These are phyloP conservation scores for Alternaria novae-zelandiae DNA, from an alignment of 2,329 filamentous ascomycete genomes.

Conservation along the genomic window DNA sequence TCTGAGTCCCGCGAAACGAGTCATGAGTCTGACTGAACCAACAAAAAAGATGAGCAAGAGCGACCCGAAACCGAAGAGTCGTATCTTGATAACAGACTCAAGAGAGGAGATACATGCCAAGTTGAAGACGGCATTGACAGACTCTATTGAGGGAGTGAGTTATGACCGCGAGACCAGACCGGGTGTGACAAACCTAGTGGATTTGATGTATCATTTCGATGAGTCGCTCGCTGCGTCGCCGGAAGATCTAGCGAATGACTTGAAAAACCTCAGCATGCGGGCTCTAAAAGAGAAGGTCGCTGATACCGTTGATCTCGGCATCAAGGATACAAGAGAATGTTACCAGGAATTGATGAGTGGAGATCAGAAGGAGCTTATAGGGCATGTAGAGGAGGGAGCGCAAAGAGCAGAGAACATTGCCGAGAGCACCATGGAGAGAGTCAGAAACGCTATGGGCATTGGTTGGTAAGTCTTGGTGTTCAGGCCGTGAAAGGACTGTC, in stretches of 20 bases:
- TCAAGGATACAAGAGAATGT: conserved; percentile 62
- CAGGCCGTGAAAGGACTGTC: too few species aligned
- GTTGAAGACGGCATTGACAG: conserved; percentile 76
- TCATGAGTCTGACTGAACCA: conserved; percentile 88
- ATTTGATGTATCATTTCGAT: conserved; percentile 77
- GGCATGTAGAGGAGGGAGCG: conserved; percentile 65
- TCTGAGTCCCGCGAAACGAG: conserved; percentile 70
- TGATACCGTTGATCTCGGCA: conserved; percentile 60
- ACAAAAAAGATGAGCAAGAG: conserved; percentile 95
- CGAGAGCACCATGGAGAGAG: conserved; percentile 53
- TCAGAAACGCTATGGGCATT: conserved; percentile 28
- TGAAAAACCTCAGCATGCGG: conserved; percentile 57
- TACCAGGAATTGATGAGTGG: conserved; percentile 62
- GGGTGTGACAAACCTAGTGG: conserved; percentile 85
- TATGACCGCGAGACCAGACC: conserved; percentile 76
- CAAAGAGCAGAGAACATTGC: conserved; percentile 68
- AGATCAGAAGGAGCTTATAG: conserved; percentile 61
- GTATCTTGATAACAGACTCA: conserved; percentile 82
- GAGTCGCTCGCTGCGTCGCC: conserved; percentile 42
- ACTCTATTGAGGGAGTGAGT: conserved; percentile 69
- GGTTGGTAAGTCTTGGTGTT: too few species aligned
- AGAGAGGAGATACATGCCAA: conserved; percentile 70
- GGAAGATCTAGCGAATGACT: conserved; percentile 56
- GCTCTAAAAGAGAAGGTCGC: conserved; percentile 70
- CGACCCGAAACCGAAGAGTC: conserved; percentile 70